A percentile compares a stretch with the other conserved stretches of the same genome.
Evolutionary conservation across 1,139 yeast genomes (phyloP).

Genomic region (Yamadazyma kanchanaburiensis): DNA sequence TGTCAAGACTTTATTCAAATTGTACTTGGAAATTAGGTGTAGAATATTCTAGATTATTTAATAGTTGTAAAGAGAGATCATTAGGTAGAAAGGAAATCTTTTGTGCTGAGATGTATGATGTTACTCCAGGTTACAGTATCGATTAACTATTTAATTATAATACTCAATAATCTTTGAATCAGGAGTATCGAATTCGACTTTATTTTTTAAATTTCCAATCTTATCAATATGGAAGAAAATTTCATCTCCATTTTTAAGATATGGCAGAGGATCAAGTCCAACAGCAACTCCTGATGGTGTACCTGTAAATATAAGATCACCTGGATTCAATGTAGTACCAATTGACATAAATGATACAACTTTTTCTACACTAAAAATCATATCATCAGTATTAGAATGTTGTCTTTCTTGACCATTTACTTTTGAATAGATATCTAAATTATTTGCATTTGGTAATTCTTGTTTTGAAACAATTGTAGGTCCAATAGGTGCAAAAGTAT

Average conservation of each 20-base stretch:
- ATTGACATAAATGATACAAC: conserved; percentile 4
- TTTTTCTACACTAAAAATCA: conserved; percentile 3
- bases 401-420: conserved; percentile 4
- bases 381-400: conserved; percentile 3
- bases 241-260: conserved; percentile 4
- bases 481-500: conserved; percentile 4
- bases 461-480: conserved; percentile 3
- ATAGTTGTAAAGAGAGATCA: conserved; percentile 3
- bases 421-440: conserved; percentile 2
- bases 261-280: conserved; percentile 3
- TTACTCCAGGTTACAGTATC: not conserved
- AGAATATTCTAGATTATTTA: conserved; percentile 3
- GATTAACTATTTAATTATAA: conserved; percentile 1
- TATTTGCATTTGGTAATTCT: conserved; percentile 1
- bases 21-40: conserved; percentile 2
- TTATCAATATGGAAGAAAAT: conserved; percentile 4
- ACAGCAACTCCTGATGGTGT: conserved; percentile 6
- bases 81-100: conserved; percentile 3
- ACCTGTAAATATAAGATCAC: conserved; percentile 5
- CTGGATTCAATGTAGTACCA: conserved; percentile 4
- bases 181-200: conserved; percentile 2
- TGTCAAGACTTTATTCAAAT: conserved; percentile 2
- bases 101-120: conserved; percentile 4
- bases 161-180: conserved; percentile 3
- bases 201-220: conserved; percentile 3